Conservation (phyloP, 345 rosid species). For the Eucalyptus tenuipes region DNA sequence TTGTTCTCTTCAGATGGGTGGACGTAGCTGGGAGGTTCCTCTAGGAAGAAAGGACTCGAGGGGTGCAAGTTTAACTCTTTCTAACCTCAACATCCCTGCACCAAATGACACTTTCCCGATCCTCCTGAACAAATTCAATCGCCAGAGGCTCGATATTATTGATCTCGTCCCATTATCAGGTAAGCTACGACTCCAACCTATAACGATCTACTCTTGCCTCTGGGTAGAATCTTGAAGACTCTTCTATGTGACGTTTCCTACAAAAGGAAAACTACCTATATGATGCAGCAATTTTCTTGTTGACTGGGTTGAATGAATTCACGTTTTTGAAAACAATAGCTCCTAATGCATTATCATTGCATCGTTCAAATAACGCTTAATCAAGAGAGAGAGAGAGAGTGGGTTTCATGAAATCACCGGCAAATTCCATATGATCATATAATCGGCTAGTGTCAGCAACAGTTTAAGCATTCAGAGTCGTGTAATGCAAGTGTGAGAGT, state of each 20-base stretch:
- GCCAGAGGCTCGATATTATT: constrained; percentile 45
- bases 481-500: background rate
- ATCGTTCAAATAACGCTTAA: background rate
- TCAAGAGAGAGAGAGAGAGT: background rate
- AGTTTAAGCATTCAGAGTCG: background rate
- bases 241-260: background rate
- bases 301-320: background rate
- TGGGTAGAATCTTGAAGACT: background rate
- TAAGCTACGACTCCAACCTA: background rate
- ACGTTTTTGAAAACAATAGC: background rate
- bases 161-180: constrained; percentile 87
- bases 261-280: background rate
- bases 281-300: background rate
- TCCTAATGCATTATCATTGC: background rate
- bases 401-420: background rate
- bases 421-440: background rate
- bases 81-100: constrained; percentile 67
- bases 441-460: too few species aligned
- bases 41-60: constrained; percentile 73
- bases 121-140: constrained; percentile 51
- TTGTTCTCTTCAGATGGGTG: constrained; percentile 33
- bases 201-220: background rate
- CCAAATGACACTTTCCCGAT: constrained; percentile 49
- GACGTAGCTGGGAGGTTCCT: constrained; percentile 82
- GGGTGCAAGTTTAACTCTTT: constrained; percentile 59